Evolutionary conservation across 1,139 yeast species (phyloP).

Genomic region (Candida labiduridarum): DNA sequence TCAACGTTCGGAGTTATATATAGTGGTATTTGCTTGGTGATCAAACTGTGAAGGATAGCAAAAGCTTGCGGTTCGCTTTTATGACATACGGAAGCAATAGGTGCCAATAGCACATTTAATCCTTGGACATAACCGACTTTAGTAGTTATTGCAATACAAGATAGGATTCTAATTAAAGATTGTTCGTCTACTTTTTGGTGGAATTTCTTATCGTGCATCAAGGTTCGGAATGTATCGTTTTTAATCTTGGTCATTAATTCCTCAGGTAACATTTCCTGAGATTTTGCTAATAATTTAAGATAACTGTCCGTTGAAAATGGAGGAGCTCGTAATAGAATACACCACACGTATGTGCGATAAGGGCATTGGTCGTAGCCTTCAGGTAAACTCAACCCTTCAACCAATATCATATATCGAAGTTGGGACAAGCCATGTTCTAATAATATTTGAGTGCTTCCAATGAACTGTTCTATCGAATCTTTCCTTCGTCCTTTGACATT

Average conservation of each 20-base stretch:
- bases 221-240: slow-evolving; percentile 85
- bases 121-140: slow-evolving; percentile 80
- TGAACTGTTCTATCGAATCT: slow-evolving; percentile 67
- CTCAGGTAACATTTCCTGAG: slow-evolving; percentile 48
- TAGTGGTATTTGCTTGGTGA: slow-evolving; percentile 68
- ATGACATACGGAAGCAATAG: slow-evolving; percentile 69
- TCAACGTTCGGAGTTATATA: slow-evolving; percentile 76
- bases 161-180: slow-evolving; percentile 66
- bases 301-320: slow-evolving; percentile 60
- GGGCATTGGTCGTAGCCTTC: slow-evolving; percentile 58
- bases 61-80: slow-evolving; percentile 88
- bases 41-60: slow-evolving; percentile 61
- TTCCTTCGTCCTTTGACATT: slow-evolving; percentile 50
- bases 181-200: slow-evolving; percentile 69
- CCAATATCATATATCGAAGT: slow-evolving; percentile 72
- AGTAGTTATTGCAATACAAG: slow-evolving; percentile 67
- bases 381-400: slow-evolving; percentile 70
- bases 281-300: slow-evolving; percentile 53
- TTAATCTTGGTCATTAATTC: slow-evolving; percentile 69
- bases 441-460: slow-evolving; percentile 62
- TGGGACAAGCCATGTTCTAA: slow-evolving; percentile 75
- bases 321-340: slow-evolving; percentile 68
- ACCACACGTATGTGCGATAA: slow-evolving; percentile 80
- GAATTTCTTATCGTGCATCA: slow-evolving; percentile 73
- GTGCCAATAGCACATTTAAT: slow-evolving; percentile 85